Evolutionary conservation across 768 basidiomycete species (phyloP), one percentile per base, ranked within the genome.

Genomic region (Trametes cinnabarina): DNA sequence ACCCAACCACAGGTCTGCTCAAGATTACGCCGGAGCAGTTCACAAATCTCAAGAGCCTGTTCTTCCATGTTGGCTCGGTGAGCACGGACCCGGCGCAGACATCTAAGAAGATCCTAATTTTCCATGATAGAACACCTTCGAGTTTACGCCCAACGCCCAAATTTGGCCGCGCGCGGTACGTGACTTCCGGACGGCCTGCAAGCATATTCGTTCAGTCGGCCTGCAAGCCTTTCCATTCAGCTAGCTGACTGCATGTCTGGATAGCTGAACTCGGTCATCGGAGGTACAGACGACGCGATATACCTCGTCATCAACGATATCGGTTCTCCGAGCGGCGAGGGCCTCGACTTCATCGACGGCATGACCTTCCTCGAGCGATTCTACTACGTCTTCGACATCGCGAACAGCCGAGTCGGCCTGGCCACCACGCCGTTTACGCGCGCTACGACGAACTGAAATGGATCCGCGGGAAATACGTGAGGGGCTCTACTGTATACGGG

Each of bases 71-170:
- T 30, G 63, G 63, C 4, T 53, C 37, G 14, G 58, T 64, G 32
- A 23, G 63, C 37, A 39, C 37, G 14, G 17, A n/a, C 5, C 37
- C 7, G 17, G 5, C 14, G 37, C 37, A 8, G 37, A 34, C 41
- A 5, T 46, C 30, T 17, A n/a, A 23, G n/a, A 10, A 34, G 4
- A 23, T 17, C 14, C 43, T 15, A 46, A 35, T 60, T 48, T n/a
- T 47, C 28, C 1, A 4, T 34, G 25, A 30, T 49, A 84, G 81
- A 71, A 69, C 12, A 77, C 78, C 2, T 84, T 78, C 61, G 80
- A 81, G 67, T 64, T 88, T 55, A 83, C 82, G 2, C 69, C 82
- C 9, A 84, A 87, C 62, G 86, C 83, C 1, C 87, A 90, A 74
- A 80, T 83, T 54, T 88, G 85, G 84, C 86, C 85, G 0, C 80